Base-by-base conservation (phyloP, 257 asterid genomes). In the Primulina tabacum region DNA sequence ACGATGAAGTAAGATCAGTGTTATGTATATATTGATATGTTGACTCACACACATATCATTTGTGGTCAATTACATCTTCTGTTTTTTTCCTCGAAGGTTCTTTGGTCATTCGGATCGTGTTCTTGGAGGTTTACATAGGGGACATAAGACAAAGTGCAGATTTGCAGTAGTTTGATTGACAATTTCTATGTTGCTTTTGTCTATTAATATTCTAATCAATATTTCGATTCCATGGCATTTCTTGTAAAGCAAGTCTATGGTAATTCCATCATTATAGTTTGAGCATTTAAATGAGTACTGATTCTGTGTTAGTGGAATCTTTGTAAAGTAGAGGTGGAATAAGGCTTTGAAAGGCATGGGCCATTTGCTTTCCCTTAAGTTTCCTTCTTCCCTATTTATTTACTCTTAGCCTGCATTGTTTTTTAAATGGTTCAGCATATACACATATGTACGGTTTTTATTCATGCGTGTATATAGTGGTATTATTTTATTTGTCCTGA, bases 1-100 rank as follows among this genome's bases (percentile, higher is more conserved):
- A 78, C 74, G 87, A 84, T 60, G 90, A 82, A 78, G 98, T 93
- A 81, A 82, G 90, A 80, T 40, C 73, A 53, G 53, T 71, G 33
- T 40, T 71, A 33, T 75, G 2, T 59, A 32, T 52, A 8, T 60
- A 26, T 55, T 64, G 21, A 21, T 71, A 43, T 63, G 21, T 24
- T 21, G 50, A 50, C n/a, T 9, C 38, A 1, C 26, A 24, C 34
- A 10, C 35, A 14, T 12, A 35, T 29, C 30, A 20, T 59, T 29
- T 32, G 5, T 55, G 55, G 65, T 65, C n/a, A 50, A 17, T 50
- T 50, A 16, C 57, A 16, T 17, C 57, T 17, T 12, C 9, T 40
- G 17, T 11, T 50, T 50, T 50, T 17, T 50, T 0, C 0, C 8
- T 50, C 4, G 57, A 50, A 50, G 21, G 20, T 14, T 43, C 8